Evolutionary conservation across 2,329 filamentous ascomycete species (phyloP).

Genomic region (Rutstroemia sp.): DNA sequence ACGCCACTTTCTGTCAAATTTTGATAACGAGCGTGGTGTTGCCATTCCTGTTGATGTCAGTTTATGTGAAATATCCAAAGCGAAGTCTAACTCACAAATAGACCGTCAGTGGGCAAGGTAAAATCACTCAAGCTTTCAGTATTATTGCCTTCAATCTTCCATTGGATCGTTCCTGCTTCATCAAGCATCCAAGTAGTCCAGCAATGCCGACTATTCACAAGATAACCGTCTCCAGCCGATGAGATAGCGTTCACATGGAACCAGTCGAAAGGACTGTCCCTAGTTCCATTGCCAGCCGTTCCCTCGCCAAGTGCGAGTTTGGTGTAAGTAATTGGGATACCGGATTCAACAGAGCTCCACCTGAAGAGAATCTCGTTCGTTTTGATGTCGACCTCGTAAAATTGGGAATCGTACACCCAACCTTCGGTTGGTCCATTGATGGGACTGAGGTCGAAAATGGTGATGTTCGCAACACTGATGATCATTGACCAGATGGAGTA

Average conservation of each 20-base stretch:
- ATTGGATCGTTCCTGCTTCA: slow-evolving; percentile 10
- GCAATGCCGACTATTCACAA: slow-evolving; percentile 23
- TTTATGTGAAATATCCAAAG: background rate
- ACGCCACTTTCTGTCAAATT: background rate
- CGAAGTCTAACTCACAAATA: background rate
- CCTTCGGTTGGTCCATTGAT: slow-evolving; percentile 29
- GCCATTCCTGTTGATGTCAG: background rate
- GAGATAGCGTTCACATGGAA: slow-evolving; percentile 28
- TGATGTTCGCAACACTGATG: background rate
- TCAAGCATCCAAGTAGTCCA: slow-evolving; percentile 23
- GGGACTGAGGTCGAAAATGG: slow-evolving; percentile 25
- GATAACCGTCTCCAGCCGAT: slow-evolving; percentile 21
- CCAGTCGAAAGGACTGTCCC: slow-evolving; percentile 21
- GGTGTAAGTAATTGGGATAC: slow-evolving; percentile 14
- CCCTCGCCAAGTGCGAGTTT: background rate
- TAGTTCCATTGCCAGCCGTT: background rate
- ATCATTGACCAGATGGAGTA: background rate
- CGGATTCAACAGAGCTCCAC: slow-evolving; percentile 34
- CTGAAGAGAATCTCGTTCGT: slow-evolving; percentile 34
- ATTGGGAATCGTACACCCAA: slow-evolving; percentile 31
- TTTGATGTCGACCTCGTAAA: slow-evolving; percentile 37
- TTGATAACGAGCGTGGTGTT: background rate
- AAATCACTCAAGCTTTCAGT: background rate
- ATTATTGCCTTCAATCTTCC: background rate
- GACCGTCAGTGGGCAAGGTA: background rate